phyloP scores from a whole-genome alignment of 73 alveolate genomes.

The Diophrys appendiculata region DNA sequence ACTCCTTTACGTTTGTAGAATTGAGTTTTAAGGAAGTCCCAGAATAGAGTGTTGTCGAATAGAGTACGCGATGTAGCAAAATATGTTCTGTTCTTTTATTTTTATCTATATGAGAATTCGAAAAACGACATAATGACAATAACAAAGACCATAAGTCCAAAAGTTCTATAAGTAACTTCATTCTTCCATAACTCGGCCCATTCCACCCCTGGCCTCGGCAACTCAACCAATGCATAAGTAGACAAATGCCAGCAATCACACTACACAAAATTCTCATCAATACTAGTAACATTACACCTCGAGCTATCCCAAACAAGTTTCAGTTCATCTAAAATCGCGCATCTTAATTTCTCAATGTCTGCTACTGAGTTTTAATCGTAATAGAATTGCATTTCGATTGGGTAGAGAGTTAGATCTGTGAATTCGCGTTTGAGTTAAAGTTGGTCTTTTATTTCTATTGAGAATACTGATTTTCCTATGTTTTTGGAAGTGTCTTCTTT shows the following conservation, averaged over 20 bases:
- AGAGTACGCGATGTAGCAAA: neutral
- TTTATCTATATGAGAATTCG: neutral
- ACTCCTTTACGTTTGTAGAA: neutral
- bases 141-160: neutral
- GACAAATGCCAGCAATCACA: neutral
- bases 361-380: too few relatives aligned
- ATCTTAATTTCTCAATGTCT: neutral
- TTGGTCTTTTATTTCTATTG: neutral
- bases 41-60: neutral
- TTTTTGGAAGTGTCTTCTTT: neutral
- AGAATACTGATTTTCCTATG: neutral
- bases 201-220: conserved; percentile 1
- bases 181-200: neutral
- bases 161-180: neutral
- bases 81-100: neutral
- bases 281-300: neutral
- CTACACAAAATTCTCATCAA: neutral
- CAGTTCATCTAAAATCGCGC: neutral
- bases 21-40: neutral
- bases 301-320: neutral
- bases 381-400: neutral
- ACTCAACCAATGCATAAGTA: neutral
- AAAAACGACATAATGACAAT: neutral
- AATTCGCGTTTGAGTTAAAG: neutral
- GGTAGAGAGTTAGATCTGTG: neutral